Base-by-base conservation (phyloP, 2,329 filamentous ascomycete species). In the Apiospora sp. region DNA sequence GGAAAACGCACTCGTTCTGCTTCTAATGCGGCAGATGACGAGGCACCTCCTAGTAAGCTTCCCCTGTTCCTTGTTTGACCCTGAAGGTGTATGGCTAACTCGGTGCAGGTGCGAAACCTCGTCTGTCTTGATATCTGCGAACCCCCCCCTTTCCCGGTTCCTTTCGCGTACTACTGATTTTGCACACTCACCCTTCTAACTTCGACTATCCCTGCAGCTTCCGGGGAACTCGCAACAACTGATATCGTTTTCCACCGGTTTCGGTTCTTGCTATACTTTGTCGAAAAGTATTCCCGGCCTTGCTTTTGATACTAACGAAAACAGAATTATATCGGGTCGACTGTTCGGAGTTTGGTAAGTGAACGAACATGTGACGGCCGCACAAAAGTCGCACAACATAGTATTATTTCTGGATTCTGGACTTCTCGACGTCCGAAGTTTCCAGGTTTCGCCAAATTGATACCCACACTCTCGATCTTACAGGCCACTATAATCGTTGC, bases 41-140 rank as follows among this genome's bases (percentile, higher is more conserved):
- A 71, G 75, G 77, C 77, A 72, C 74, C 78, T 74, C 80, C 77
- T 75, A 80, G 80, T 81, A 80, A 71, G 79, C 49, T 58, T 22
- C 24, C 12, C 22, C 58, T 1, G n/a, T 6, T 41, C 19, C 8
- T 10, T 51, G 3, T n/a, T 8, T 48, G 27, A 37, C 44, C 22
- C 44, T 22, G 37, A 58, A 22, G 3, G 34, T 14, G n/a, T 14
- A 51, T 71, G 74, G 70, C 83, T 84, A 78, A 86, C 76, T 71
- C 74, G 19, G 74, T 51, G 72, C 76, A 82, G 87, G 87, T 79
- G 79, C 83, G 80, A 90, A 89, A 82, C 88, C 88, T 77, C 85
- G 84, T 78, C 87, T 87, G 72, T 84, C 84, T 76, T 84, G 82
- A 80, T 81, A 70, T 69, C 71, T 75, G 75, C 75, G 73, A 73